phyloP scores from a whole-genome alignment of 2,329 filamentous ascomycete species.

The Rhinocladiella similis region DNA sequence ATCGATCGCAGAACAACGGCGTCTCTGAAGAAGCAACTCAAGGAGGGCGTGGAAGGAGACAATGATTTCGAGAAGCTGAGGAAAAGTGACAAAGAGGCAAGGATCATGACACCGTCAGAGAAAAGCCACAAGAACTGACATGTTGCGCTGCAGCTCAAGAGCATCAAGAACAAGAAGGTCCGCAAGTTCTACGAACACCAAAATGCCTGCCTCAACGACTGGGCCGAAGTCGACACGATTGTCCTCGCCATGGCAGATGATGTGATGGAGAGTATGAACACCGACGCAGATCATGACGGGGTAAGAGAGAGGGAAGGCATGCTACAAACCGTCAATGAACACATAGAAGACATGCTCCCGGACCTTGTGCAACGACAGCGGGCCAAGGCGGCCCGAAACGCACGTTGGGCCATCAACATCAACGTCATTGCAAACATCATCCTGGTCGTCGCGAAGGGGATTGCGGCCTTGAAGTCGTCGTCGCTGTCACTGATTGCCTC shows the following conservation, averaged over 20 bases:
- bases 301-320: constrained; percentile 54
- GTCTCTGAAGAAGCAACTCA: constrained; percentile 51
- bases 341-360: constrained; percentile 57
- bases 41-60: constrained; percentile 46
- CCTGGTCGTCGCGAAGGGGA: constrained; percentile 56
- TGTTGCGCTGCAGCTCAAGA: constrained; percentile 36
- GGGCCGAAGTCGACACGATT: constrained; percentile 60
- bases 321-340: constrained; percentile 50
- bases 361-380: constrained; percentile 55
- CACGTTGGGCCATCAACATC: constrained; percentile 60
- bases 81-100: constrained; percentile 53
- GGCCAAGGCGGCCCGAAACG: constrained; percentile 47
- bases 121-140: neutral
- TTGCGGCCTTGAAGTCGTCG: constrained; percentile 55
- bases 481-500: constrained; percentile 64
- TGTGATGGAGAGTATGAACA: constrained; percentile 61
- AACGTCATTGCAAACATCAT: constrained; percentile 62
- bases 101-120: neutral
- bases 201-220: constrained; percentile 57
- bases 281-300: constrained; percentile 59
- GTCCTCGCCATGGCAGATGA: constrained; percentile 59
- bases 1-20: constrained; percentile 47
- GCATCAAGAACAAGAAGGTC: constrained; percentile 55
- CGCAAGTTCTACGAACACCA: constrained; percentile 56
- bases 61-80: constrained; percentile 50